Conservation (phyloP, 306 rosid genomes). For the Vigna trinervia region DNA sequence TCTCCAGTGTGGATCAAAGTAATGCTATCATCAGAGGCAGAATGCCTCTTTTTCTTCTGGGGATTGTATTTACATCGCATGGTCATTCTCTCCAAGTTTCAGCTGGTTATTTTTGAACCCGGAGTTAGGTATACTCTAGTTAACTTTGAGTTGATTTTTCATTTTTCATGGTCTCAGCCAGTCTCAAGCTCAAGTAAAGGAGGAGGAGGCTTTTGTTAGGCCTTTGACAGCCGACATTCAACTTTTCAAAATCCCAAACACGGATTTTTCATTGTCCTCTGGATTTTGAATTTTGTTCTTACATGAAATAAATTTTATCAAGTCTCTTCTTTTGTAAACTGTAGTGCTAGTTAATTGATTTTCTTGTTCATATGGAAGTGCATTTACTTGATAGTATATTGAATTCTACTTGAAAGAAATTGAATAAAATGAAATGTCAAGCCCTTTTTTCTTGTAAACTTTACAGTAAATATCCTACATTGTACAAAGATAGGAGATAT, state of each 20-base stretch:
- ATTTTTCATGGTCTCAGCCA: constrained; percentile 4
- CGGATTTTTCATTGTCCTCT: background rate
- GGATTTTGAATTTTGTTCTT: background rate
- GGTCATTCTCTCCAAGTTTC: constrained; percentile 6
- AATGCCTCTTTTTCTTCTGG: background rate
- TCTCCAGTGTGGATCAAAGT: background rate
- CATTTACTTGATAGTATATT: background rate
- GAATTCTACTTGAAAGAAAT: background rate
- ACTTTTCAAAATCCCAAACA: background rate
- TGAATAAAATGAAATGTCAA: background rate
- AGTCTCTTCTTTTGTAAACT: background rate
- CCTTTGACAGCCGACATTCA: background rate
- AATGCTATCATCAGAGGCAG: background rate
- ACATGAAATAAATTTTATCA: background rate
- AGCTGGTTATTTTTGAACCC: background rate
- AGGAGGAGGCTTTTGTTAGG: background rate
- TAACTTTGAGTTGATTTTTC: constrained; percentile 14
- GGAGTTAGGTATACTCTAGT: background rate
- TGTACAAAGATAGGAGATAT: background rate
- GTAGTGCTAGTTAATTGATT: constrained; percentile 7
- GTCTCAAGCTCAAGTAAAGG: background rate
- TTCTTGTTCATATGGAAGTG: constrained; percentile 1
- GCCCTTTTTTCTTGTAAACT: background rate
- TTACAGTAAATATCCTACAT: background rate
- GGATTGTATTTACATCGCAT: constrained; percentile 16